Evolutionary conservation across 495 filamentous ascomycete genomes (phyloP).

Genomic region (Zalerion maritima): DNA sequence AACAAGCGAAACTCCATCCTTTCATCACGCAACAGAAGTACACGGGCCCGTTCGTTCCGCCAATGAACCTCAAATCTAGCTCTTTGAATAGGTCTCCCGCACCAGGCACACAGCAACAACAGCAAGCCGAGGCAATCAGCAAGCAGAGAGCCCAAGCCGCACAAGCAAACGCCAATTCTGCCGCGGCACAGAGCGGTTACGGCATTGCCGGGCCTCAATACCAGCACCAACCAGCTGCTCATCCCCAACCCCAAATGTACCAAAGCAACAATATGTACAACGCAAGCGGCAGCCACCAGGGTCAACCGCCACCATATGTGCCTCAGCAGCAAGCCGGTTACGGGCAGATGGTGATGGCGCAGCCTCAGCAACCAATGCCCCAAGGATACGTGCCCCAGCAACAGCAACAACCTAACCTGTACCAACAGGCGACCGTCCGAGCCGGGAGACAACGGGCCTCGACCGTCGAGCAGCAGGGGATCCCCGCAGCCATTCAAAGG

Average conservation of each 20-base stretch:
- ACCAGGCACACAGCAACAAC: slow-evolving; percentile 93
- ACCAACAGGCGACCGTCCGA: slow-evolving; percentile 71
- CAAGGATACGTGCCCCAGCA: slow-evolving; percentile 41
- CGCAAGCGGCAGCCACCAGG: slow-evolving; percentile 46
- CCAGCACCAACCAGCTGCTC: slow-evolving; percentile 23
- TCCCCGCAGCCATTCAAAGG: slow-evolving; percentile 82
- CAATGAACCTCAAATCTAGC: slow-evolving; percentile 84
- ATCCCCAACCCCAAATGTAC: slow-evolving; percentile 51
- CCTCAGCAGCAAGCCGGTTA: slow-evolving; percentile 53
- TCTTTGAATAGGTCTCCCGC: slow-evolving; percentile 74
- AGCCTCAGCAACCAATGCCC: slow-evolving; percentile 50
- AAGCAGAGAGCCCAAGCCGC: slow-evolving; percentile 69
- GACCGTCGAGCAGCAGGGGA: slow-evolving; percentile 90
- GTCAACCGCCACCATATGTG: slow-evolving; percentile 76
- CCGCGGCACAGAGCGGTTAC: slow-evolving; percentile 37
- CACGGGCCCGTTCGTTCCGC: slow-evolving; percentile 90
- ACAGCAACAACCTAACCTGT: slow-evolving; percentile 42
- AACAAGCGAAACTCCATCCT: slow-evolving; percentile 92
- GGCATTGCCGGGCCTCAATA: slow-evolving; percentile 24
- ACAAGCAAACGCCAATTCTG: slow-evolving; percentile 44
- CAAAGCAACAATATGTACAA: slow-evolving; percentile 59
- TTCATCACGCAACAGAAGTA: slow-evolving; percentile 99
- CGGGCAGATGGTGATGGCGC: slow-evolving; percentile 61
- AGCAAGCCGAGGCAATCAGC: slow-evolving; percentile 80
- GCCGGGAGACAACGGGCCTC: slow-evolving; percentile 81